phyloP scores from a whole-genome alignment of 495 filamentous ascomycete species.

The Aspergillus diversus region DNA sequence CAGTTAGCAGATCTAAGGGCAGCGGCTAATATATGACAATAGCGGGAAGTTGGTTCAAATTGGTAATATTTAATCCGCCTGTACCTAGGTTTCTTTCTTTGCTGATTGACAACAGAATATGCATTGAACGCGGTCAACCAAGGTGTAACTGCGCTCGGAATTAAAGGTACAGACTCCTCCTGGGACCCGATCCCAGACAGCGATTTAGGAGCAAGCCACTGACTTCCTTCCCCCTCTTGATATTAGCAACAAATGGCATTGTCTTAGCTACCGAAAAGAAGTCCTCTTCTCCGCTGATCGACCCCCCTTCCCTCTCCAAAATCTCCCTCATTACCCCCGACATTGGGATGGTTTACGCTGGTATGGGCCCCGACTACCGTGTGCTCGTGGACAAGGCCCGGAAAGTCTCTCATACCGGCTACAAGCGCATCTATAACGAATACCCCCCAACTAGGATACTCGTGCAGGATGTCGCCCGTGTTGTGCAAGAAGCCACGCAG shows the following conservation, averaged over 20 bases:
- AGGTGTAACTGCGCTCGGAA: slow-evolving; percentile 95
- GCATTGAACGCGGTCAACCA: slow-evolving; percentile 98
- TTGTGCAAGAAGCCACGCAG: slow-evolving; percentile 99
- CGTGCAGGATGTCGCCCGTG: slow-evolving; percentile 95
- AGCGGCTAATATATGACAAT: slow-evolving; percentile 50
- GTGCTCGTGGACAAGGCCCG: slow-evolving; percentile 96
- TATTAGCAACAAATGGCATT: slow-evolving; percentile 91
- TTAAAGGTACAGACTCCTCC: slow-evolving; percentile 71
- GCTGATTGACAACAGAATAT: slow-evolving; percentile 74
- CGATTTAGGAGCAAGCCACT: slow-evolving; percentile 15
- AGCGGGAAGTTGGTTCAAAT: slow-evolving; percentile 91
- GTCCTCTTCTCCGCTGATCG: slow-evolving; percentile 93
- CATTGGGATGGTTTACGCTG: slow-evolving; percentile 99
- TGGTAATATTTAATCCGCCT: slow-evolving; percentile 43
- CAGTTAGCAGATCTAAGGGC: slow-evolving; percentile 14
- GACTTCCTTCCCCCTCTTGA: slow-evolving; percentile 2
- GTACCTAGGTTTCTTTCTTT: neutral
- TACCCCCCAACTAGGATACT: slow-evolving; percentile 98
- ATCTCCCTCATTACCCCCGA: slow-evolving; percentile 97
- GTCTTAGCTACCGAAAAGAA: slow-evolving; percentile 99
- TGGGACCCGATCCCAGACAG: neutral
- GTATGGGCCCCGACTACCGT: slow-evolving; percentile 98
- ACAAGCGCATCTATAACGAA: slow-evolving; percentile 99
- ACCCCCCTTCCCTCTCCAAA: slow-evolving; percentile 92
- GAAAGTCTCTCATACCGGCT: slow-evolving; percentile 97